These are phyloP conservation scores for Penstemon eatonii DNA, from an alignment of 257 asterid genomes.

Conservation along the genomic window DNA sequence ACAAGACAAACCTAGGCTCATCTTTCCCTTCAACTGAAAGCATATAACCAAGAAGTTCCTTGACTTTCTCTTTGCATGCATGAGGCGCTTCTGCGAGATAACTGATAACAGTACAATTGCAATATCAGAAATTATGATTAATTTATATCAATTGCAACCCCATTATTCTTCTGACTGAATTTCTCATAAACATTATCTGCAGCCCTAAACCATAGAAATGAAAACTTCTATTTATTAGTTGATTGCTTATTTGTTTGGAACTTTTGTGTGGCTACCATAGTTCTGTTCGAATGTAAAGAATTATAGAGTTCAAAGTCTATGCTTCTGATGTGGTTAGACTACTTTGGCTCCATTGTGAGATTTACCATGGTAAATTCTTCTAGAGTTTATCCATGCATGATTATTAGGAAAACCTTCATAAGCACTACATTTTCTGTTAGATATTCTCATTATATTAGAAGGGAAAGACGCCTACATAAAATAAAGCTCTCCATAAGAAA, in stretches of 20 bases:
- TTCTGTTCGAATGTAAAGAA: conserved; percentile 19
- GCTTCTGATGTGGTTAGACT: background rate
- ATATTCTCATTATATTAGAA: background rate
- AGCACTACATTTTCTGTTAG: background rate
- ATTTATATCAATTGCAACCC: conserved; percentile 21
- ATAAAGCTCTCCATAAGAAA: conserved; percentile 12
- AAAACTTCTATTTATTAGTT: conserved; percentile 15
- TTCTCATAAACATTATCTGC: conserved; percentile 13
- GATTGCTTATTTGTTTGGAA: background rate
- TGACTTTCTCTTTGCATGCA: conserved; percentile 73
- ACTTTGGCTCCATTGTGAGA: conserved; percentile 6
- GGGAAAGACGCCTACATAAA: conserved; percentile 10
- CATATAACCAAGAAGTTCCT: conserved; percentile 72
- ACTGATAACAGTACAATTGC: conserved; percentile 41
- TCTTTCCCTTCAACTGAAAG: conserved; percentile 76
- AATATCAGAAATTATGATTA: conserved; percentile 24
- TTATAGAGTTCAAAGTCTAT: background rate
- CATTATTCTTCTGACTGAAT: background rate
- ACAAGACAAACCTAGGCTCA: conserved; percentile 53
- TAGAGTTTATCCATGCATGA: background rate
- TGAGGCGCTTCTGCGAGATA: conserved; percentile 90
- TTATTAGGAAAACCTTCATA: background rate
- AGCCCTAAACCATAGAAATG: conserved; percentile 17
- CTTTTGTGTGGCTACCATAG: background rate
- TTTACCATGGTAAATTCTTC: conserved; percentile 1